Base-by-base conservation (phyloP, 768 basidiomycete species). In the Leccinum variicolor region DNA sequence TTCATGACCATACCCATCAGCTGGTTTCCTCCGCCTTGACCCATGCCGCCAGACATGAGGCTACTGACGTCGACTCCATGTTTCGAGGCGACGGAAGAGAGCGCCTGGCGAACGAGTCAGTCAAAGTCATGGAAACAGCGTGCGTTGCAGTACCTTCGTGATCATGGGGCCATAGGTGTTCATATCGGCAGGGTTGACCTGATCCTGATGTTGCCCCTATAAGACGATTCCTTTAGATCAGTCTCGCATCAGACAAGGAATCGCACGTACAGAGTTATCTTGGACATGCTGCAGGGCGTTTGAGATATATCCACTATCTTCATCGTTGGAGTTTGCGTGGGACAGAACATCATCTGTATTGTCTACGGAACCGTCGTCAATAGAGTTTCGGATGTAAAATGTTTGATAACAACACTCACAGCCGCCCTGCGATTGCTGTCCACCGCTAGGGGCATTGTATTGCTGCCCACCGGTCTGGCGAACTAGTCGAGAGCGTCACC, bases 1-100 rank as follows among this genome's bases (percentile, higher is more conserved):
- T 84, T 83, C 91, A 96, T 92, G 4, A 94, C 93, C 71, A 92
- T 72, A 66, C 89, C 88, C 73, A 96, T 85, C 57, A 95, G 75
- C 71, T 94, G 71, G 45, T 83, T 84, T 53, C 67, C 68, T 81
- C 77, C 50, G 77, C 78, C 47, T 78, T 75, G 25, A 76, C 79
- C 9, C 80, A 72, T n/a, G 28, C 68, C 74, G 25, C 69, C 73
- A 13, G 67, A 64, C 17, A 60, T 8, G 49, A 68, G 0, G 21
- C 43, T 21, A 19, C 15, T 45, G 6, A 62, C 25, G 29, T 73
- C 59, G 3, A 74, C 31, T 15, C 86, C 82, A 4, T 62, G 57
- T 11, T 58, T 56, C 29, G 67, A 60, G 9, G 29, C 36, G 34
- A 39, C 33, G 3, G 63, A 53, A 48, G 64, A 50, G 26, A 68